Evolutionary conservation across 225 moss, liverwort and hornwort genomes (phyloP), one percentile per base, ranked within the genome.

Genomic region (Anthoceros angustus): DNA sequence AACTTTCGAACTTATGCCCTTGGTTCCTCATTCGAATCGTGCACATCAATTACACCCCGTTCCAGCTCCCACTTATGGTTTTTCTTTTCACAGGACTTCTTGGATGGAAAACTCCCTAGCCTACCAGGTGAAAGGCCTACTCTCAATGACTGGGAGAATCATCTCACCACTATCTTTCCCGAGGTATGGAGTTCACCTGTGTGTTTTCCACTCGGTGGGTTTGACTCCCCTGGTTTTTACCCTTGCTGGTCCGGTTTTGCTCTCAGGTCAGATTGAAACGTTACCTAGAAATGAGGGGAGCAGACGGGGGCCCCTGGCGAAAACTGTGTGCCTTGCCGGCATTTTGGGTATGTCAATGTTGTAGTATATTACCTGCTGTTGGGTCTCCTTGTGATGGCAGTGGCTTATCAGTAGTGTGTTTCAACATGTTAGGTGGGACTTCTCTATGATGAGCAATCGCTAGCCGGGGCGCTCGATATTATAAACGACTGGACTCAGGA

Each of bases 251-350:
- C 23, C 25, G 21, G 18, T 48, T 21, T 16, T 8, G 2, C 39
- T 42, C 75, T 70, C 83, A 95, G 90, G 94, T 91, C 18, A 89
- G 95, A 73, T 68, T 92, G 62, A 98, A 98, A 67, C 88, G 92
- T 0, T 98, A 92, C 65, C 77, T 98, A 75, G 91, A 98, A 76
- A 98, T 98, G 95, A 92, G 95, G 74, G 95, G 95, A 64, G 95
- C 95, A 68, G 95, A 98, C 73, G 85, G 88, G 38, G 95, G 91
- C 49, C 95, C 95, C 40, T 86, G 88, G 86, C 88, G 85, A 50
- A 79, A 83, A 42, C 76, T 98, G 68, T 91, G 89, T 84, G 95
- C 95, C 23, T 68, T 98, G 68, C 91, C 95, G 74, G 95, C 95
- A 43, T 92, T 98, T 66, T 98, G 95, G 95, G 95, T 95, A 74